Evolutionary conservation across 305 asterid species (phyloP), one percentile per base, ranked within the genome.

Genomic region (Caryopteris hybrid): DNA sequence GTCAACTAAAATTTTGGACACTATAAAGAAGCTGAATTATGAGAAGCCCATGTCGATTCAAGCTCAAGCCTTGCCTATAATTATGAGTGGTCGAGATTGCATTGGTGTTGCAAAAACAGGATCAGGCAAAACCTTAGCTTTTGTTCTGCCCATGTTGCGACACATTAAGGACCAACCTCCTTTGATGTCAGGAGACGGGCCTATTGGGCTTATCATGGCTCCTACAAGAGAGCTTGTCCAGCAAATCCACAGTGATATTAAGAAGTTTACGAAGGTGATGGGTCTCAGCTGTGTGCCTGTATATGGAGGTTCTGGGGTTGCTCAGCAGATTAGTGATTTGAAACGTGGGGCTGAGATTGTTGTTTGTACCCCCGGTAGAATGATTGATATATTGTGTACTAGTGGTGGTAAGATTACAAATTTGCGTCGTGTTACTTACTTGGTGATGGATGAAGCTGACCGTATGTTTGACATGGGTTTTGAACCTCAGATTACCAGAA

Each of bases 401-500:
- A 93, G 99, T 67, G 82, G 85, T 61, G 97, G 99, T 52, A 93
- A 88, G 80, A 93, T 93, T 41, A 93, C 97, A 52, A 93, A 93
- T 78, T 81, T 93, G 62, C 91, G 99, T 0, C 92, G 97, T 75
- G 96, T 88, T 70, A 88, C 99, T 8, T 93, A 91, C 78, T 83
- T 93, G 84, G 97, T 93, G 78, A 84, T 93, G 96, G 99, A 93
- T 64, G 99, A 93, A 83, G 99, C 99, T 46, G 99, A 93, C 72
- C 86, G 97, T 13, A 93, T 93, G 99, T 93, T 93, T 82, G 99
- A 93, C 69, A 88, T 93, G 97, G 99, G 99, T 66, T 93, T 93
- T 74, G 99, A 93, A 79, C 99, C 99, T 61, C 97, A 93, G 74
- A 93, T 93, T 54, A 91, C 99, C 0, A 87, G 96, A 61, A 93